Percentiles rank a stretch among this genome's conserved stretches.
phyloP scores from a whole-genome alignment of 2,329 filamentous ascomycete genomes.

The Bipolaris zeicola region DNA sequence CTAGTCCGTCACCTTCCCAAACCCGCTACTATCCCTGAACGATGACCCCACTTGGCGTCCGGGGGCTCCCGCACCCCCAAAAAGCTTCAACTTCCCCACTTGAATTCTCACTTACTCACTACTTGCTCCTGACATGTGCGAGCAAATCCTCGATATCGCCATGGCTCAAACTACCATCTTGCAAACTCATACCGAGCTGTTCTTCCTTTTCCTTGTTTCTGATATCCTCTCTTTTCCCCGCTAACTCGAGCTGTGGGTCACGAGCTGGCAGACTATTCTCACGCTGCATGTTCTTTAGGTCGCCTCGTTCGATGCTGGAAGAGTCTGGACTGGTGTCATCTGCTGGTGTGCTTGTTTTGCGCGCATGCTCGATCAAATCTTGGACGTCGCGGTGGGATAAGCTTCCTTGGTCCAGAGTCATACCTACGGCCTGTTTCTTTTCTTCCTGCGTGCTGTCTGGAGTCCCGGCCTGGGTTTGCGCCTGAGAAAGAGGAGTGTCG shows the following conservation, averaged over 20 bases:
- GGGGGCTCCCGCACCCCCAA: no score
- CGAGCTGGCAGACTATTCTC: neutral
- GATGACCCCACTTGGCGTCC: no score
- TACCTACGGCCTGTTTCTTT: constrained; percentile 27
- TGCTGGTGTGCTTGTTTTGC: neutral
- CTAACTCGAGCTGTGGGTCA: neutral
- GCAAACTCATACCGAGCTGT: constrained; percentile 3
- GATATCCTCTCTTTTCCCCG: constrained; percentile 1
- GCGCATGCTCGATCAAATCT: constrained; percentile 13
- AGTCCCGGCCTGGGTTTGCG: neutral
- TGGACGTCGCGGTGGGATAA: constrained; percentile 19
- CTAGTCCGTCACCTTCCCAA: no score
- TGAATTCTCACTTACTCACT: neutral
- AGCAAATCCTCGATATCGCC: constrained; percentile 7
- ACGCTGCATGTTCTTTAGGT: neutral
- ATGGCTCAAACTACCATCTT: constrained; percentile 1
- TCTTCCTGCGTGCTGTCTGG: constrained; percentile 14
- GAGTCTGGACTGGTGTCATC: neutral
- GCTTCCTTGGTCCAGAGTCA: constrained; percentile 24
- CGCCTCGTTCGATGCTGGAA: constrained; percentile 1
- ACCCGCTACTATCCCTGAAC: no score
- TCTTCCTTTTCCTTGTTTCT: constrained; percentile 3
- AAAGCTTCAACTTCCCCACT: neutral
- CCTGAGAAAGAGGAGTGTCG: constrained; percentile 1
- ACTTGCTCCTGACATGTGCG: constrained; percentile 3